Conservation (phyloP, 1,284 basidiomycete species). For the Cutaneotrichosporon cutaneum region DNA sequence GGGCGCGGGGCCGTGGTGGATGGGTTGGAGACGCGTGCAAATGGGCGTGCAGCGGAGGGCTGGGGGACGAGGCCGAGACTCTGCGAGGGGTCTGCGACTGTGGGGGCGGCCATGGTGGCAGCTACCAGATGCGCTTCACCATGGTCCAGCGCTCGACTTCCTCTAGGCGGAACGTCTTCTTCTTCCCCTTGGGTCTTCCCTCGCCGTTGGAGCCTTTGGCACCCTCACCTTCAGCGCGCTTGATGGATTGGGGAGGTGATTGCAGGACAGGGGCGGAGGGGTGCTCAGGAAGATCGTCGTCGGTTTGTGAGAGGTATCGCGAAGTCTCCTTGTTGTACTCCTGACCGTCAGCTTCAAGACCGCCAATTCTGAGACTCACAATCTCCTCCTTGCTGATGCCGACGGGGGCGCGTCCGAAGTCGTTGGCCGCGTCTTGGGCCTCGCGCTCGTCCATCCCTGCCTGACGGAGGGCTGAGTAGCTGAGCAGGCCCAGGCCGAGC, state of each 20-base stretch:
- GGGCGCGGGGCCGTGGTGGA: not conserved
- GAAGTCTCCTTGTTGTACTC: constrained; percentile 77
- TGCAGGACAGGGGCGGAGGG: constrained; percentile 12
- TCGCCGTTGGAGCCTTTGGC: constrained; percentile 22
- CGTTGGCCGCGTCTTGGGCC: constrained; percentile 71
- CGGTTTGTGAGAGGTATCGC: constrained; percentile 64
- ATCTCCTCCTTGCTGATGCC: constrained; percentile 83
- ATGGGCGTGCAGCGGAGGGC: too few species aligned
- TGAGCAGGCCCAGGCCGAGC: constrained; percentile 78
- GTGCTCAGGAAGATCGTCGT: constrained; percentile 66
- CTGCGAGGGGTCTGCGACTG: too few species aligned
- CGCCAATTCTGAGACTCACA: constrained; percentile 59
- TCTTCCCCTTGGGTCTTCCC: constrained; percentile 46
- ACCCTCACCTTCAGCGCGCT: constrained; percentile 59
- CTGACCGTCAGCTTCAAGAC: constrained; percentile 54
- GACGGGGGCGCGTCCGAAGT: constrained; percentile 79
- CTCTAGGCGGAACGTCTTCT: constrained; percentile 68
- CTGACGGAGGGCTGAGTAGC: constrained; percentile 72
- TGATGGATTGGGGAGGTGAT: not conserved
- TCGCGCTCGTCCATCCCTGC: constrained; percentile 72
- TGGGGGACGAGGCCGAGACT: too few species aligned
- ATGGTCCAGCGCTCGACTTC: constrained; percentile 88
- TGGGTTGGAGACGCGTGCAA: not conserved
- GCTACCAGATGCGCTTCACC: constrained; percentile 86
- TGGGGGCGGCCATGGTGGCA: not conserved